Conservation (phyloP, 208 protist species). For the Crithidia acanthocephali region DNA sequence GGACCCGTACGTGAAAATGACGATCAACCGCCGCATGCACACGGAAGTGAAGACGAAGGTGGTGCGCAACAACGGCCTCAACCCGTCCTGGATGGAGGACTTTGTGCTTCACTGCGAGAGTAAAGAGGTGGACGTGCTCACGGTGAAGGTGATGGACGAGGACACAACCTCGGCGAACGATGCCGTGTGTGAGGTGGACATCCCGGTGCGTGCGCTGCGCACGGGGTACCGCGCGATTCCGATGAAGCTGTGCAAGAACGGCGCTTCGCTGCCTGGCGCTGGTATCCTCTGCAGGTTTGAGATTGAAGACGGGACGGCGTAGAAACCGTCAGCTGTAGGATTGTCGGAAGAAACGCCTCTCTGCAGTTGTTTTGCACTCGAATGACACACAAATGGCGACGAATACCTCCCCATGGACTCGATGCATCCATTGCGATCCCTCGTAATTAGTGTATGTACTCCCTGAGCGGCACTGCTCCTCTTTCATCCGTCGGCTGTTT, state of each 20-base stretch:
- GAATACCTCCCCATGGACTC: too few species aligned
- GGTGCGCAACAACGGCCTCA: slow-evolving; percentile 78
- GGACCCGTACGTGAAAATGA: slow-evolving; percentile 72
- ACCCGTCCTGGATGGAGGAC: slow-evolving; percentile 66
- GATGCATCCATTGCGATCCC: too few species aligned
- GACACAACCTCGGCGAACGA: slow-evolving; percentile 51
- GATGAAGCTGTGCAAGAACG: slow-evolving; percentile 60
- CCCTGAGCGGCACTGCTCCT: neutral
- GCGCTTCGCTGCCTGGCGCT: slow-evolving; percentile 34
- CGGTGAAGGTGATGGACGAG: slow-evolving; percentile 54
- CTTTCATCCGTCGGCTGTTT: neutral
- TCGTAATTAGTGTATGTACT: too few species aligned
- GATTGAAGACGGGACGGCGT: slow-evolving; percentile 22
- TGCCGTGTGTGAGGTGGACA: slow-evolving; percentile 45
- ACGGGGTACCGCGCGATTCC: slow-evolving; percentile 52
- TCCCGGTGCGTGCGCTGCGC: slow-evolving; percentile 49
- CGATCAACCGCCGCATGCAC: slow-evolving; percentile 49
- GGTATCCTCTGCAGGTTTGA: slow-evolving; percentile 57
- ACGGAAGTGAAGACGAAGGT: slow-evolving; percentile 39
- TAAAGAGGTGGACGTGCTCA: slow-evolving; percentile 57
- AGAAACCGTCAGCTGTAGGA: neutral
- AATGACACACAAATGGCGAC: too few species aligned
- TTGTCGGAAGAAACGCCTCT: neutral
- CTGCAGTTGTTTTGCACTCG: too few species aligned
- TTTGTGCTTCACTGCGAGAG: slow-evolving; percentile 46